phyloP scores from a whole-genome alignment of 2,329 filamentous ascomycete species.

The Fusarium anthophilum region DNA sequence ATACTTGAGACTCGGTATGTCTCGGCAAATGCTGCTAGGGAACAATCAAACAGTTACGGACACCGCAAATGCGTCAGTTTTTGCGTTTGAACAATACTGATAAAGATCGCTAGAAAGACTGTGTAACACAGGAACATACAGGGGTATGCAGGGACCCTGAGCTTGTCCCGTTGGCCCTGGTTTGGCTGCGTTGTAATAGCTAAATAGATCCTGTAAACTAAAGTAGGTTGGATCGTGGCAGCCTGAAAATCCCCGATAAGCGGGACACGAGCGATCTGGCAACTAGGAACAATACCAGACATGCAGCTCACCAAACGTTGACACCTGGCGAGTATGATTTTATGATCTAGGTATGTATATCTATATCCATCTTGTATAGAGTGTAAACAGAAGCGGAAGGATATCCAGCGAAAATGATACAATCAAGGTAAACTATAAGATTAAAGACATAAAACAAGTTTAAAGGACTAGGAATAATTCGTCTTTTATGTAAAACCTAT shows the following conservation, averaged over 20 bases:
- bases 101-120: slow-evolving; percentile 1
- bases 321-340: not conserved
- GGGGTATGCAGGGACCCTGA: slow-evolving; percentile 21
- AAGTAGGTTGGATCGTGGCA: slow-evolving; percentile 11
- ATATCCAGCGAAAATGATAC: not conserved
- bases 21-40: not conserved
- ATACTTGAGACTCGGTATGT: slow-evolving; percentile 6
- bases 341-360: not conserved
- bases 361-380: not conserved
- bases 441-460: not conserved
- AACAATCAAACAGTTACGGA: not conserved
- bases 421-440: not conserved
- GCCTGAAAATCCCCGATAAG: slow-evolving; percentile 41
- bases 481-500: not conserved
- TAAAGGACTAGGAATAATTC: not conserved
- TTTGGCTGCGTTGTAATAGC: slow-evolving; percentile 3
- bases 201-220: slow-evolving; percentile 1
- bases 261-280: slow-evolving; percentile 23
- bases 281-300: not conserved
- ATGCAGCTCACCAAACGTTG: not conserved
- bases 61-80: not conserved
- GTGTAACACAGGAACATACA: not conserved
- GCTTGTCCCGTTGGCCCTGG: slow-evolving; percentile 15
- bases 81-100: not conserved
- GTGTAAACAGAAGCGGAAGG: not conserved